These are phyloP conservation scores for Emergomyces orientalis DNA, from an alignment of 2,329 filamentous ascomycete genomes.

Conservation along the genomic window DNA sequence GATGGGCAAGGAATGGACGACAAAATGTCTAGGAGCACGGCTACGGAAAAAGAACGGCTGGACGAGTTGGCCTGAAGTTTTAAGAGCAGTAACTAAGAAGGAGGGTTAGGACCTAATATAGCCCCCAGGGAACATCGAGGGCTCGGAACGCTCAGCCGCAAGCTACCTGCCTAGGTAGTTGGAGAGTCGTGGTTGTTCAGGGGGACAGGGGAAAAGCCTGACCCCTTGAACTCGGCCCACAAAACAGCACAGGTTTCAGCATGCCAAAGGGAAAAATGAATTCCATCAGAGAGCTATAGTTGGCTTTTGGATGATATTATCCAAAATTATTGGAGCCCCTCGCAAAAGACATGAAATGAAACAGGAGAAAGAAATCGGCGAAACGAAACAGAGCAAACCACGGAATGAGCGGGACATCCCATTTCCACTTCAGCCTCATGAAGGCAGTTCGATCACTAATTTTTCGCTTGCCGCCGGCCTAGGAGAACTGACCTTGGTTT, in stretches of 20 bases:
- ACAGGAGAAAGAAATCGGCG: not conserved
- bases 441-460: not conserved
- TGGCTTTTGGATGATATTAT: too few relatives aligned
- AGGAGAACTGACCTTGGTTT: not conserved
- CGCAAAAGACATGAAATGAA: not conserved
- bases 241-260: too few relatives aligned
- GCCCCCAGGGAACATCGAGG: not conserved
- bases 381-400: not conserved
- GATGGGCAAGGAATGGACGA: not conserved
- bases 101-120: not conserved
- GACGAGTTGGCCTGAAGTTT: not conserved
- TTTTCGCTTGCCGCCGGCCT: not conserved
- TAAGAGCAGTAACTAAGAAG: not conserved
- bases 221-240: too few relatives aligned
- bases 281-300: too few relatives aligned
- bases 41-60: not conserved
- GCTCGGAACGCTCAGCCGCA: not conserved
- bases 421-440: not conserved
- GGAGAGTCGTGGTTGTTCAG: too few relatives aligned
- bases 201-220: too few relatives aligned
- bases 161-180: too few relatives aligned
- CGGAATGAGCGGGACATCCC: not conserved
- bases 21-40: not conserved
- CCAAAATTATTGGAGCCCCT: too few relatives aligned
- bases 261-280: too few relatives aligned